These are phyloP conservation scores for Colletotrichum sp. DNA, from an alignment of 2,329 filamentous ascomycete species.

Conservation along the genomic window DNA sequence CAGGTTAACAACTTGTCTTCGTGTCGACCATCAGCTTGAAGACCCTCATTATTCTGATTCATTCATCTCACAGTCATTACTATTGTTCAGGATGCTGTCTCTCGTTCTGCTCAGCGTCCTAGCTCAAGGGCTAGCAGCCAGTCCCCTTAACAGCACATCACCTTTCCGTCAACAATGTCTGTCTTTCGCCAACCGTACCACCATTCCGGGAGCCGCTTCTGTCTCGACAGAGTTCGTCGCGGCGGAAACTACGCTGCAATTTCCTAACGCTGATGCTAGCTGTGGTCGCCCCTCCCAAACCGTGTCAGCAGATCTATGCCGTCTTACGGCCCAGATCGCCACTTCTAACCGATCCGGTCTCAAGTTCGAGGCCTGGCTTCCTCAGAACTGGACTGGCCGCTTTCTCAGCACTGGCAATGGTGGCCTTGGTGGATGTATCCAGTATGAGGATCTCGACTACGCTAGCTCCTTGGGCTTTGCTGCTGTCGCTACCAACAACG, in stretches of 20 bases:
- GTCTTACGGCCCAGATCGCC: slow-evolving; percentile 31
- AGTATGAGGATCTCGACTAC: slow-evolving; percentile 49
- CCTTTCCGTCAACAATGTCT: slow-evolving; percentile 18
- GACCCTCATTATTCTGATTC: not conserved
- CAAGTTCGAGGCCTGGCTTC: slow-evolving; percentile 51
- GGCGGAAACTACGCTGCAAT: slow-evolving; percentile 35
- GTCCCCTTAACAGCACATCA: not conserved
- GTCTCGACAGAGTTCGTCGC: slow-evolving; percentile 18
- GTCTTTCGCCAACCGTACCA: slow-evolving; percentile 31
- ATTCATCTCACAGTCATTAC: not conserved
- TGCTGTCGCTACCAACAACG: slow-evolving; percentile 52
- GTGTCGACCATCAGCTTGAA: not conserved
- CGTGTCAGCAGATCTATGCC: slow-evolving; percentile 30
- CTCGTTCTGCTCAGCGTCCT: not conserved
- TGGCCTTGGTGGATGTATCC: slow-evolving; percentile 50
- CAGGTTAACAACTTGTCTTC: not conserved
- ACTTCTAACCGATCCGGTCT: slow-evolving; percentile 48
- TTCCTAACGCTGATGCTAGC: slow-evolving; percentile 39
- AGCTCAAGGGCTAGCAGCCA: not conserved
- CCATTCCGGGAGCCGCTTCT: slow-evolving; percentile 30
- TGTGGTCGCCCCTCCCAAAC: slow-evolving; percentile 33
- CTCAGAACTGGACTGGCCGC: slow-evolving; percentile 47
- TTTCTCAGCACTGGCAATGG: slow-evolving; percentile 55
- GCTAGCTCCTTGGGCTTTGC: slow-evolving; percentile 47
- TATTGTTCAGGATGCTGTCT: not conserved